Base-by-base conservation (phyloP, 2,329 filamentous ascomycete species). In the Cladophialophora chaetospira region DNA sequence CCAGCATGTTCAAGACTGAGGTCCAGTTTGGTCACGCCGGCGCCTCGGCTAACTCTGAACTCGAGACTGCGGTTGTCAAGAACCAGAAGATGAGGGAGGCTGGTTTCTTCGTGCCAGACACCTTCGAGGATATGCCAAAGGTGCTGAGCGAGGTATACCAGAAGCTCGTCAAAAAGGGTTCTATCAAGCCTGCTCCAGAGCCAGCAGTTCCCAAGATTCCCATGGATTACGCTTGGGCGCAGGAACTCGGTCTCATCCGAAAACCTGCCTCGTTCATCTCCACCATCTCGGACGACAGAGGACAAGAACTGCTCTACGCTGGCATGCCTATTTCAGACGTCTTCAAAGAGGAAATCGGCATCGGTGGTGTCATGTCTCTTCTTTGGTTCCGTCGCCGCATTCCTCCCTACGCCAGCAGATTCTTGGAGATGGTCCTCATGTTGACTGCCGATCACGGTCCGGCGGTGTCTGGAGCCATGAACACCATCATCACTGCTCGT, bases 371-470 rank as follows among this genome's bases (percentile, higher is more conserved):
- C 80, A 99, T 99, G 94, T 97, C 94, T 60, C 86, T 99, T 57
- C 83, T 99, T 69, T 99, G 94, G 94, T 99, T 99, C 91, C 93
- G 94, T 72, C 92, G 94, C 77, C 89, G 94, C 73, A 88, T 99
- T 63, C 94, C 94, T 63, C 82, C 88, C 72, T 97, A 97, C 75
- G 94, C 94, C 71, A 95, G 91, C 84, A 96, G 96, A 81, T 99
- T 99, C 84, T 81, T 99, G 68, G 94, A 99, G 84, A 99, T 99
- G 94, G 94, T 99, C 66, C 93, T 99, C 76, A 99, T 99, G 94
- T 86, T 99, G 72, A 99, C 94, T 72, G 94, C 94, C 69, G 94
- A 99, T 73, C 94, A 99, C 86, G 94, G 94, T 78, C 94, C 94
- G 53, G 94, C 94, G 69, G 94, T 99, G 69, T 99, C 94, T 69